phyloP scores from a whole-genome alignment of 805 yeast species.

The Kodamaea jinghongensis region DNA sequence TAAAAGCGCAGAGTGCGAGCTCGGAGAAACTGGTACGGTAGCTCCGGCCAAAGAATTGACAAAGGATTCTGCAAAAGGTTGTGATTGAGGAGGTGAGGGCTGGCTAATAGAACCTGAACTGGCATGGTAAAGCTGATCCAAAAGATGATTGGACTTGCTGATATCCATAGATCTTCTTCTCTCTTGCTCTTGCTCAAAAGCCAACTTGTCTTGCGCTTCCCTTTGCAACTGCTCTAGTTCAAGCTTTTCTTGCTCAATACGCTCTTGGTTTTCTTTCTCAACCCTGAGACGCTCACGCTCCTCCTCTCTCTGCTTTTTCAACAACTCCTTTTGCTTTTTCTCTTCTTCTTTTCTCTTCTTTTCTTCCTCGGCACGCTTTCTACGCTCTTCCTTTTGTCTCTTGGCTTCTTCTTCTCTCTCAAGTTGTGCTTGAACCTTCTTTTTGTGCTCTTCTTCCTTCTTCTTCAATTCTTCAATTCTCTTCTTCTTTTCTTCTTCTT shows the following conservation, averaged over 20 bases:
- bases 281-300: constrained; percentile 4
- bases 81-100: constrained; percentile 2
- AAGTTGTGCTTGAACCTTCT: constrained; percentile 28
- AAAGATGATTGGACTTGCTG: constrained; percentile 21
- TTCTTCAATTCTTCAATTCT: constrained; percentile 34
- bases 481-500: constrained; percentile 50
- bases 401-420: constrained; percentile 30
- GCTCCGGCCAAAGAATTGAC: not conserved
- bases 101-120: constrained; percentile 21
- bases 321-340: constrained; percentile 10
- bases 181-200: constrained; percentile 13
- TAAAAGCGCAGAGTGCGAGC: constrained; percentile 8
- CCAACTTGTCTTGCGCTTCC: constrained; percentile 12
- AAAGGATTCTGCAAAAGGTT: constrained; percentile 1
- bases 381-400: constrained; percentile 16
- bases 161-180: constrained; percentile 9
- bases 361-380: constrained; percentile 12
- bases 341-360: constrained; percentile 12
- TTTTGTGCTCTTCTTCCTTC: constrained; percentile 32
- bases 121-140: constrained; percentile 36
- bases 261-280: constrained; percentile 13
- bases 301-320: constrained; percentile 10
- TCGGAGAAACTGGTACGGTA: constrained; percentile 8
- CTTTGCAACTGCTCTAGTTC: constrained; percentile 9
- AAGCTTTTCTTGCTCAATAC: constrained; percentile 13